phyloP scores from a whole-genome alignment of 2,329 filamentous ascomycete species.

The Pestalotiopsis sp. region DNA sequence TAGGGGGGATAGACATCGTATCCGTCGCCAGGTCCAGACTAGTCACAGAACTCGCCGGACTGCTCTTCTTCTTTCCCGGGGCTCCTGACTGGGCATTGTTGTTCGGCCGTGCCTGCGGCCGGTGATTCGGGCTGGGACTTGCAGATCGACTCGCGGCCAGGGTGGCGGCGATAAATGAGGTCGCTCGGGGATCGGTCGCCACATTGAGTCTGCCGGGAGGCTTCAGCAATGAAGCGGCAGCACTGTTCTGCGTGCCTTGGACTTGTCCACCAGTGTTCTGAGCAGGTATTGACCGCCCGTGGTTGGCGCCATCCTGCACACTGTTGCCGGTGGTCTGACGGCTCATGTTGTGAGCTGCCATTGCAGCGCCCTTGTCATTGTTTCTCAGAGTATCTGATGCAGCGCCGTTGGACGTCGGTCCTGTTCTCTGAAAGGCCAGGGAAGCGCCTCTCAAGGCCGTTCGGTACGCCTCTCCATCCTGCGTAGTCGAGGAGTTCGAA shows the following conservation, averaged over 20 bases:
- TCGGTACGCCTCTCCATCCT: constrained; percentile 28
- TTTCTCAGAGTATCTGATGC: background rate
- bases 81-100: constrained; percentile 23
- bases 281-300: constrained; percentile 20
- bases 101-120: constrained; percentile 18
- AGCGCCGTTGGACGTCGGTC: constrained; percentile 16
- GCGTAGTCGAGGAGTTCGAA: constrained; percentile 31
- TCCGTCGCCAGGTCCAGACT: constrained; percentile 45
- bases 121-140: constrained; percentile 50
- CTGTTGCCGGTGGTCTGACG: constrained; percentile 44
- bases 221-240: constrained; percentile 12
- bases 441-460: constrained; percentile 57
- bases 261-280: constrained; percentile 18
- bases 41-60: constrained; percentile 30
- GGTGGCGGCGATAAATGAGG: constrained; percentile 64
- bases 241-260: background rate
- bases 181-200: constrained; percentile 47
- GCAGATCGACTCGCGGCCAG: constrained; percentile 64
- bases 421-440: constrained; percentile 52
- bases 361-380: constrained; percentile 40
- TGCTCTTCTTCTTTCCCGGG: constrained; percentile 32
- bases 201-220: constrained; percentile 22
- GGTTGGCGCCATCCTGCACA: constrained; percentile 23
- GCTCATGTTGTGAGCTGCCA: constrained; percentile 45
- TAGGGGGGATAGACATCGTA: constrained; percentile 62